Base-by-base conservation (phyloP, 208 protist species). In the Leishmania major region DNA sequence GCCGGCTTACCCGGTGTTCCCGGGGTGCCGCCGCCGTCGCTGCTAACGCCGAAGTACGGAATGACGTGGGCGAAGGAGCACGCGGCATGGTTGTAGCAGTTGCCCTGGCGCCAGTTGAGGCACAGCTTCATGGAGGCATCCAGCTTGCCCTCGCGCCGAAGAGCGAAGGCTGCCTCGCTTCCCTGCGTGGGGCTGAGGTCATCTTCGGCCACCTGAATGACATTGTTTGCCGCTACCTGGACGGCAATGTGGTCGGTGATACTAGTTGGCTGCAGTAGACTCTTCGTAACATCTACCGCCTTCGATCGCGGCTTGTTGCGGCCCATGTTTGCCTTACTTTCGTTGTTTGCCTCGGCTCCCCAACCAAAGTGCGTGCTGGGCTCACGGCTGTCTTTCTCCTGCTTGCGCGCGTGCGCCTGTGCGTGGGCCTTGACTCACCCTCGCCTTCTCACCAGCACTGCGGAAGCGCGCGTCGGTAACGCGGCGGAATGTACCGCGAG, bases 171-270 rank as follows among this genome's bases (percentile, higher is more conserved):
- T 25, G 86, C 85, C 79, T 92, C 90, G 81, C 91, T 96, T 43
- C 94, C 94, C 83, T 94, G 86, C 40, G 94, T 97, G 25, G 91
- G 92, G 77, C 92, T 97, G 28, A 97, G 72, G 75, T 95, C 94
- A 47, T 95, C 92, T 78, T 95, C 92, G 17, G 83, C 59, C 2
- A 95, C 88, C 7, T 90, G 85, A 1, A 94, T 59, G 59, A 89
- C 71, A 1, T 85, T 77, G 45, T 75, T 85, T 0, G 88, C 86
- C 1, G 83, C 69, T 15, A 95, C 71, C 79, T 91, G 91, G n/a
- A 95, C 94, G 0, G 87, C 79, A 45, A 97, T 92, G 74, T 87
- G 89, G 78, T 92, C 87, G 15, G 89, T 84, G 51, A 91, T 80
- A 40, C 91, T 91, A 7, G 86, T 86, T 1, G 86, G 79, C 57